Conservation (phyloP, 441 rosid genomes). For the Erodium texanum region DNA sequence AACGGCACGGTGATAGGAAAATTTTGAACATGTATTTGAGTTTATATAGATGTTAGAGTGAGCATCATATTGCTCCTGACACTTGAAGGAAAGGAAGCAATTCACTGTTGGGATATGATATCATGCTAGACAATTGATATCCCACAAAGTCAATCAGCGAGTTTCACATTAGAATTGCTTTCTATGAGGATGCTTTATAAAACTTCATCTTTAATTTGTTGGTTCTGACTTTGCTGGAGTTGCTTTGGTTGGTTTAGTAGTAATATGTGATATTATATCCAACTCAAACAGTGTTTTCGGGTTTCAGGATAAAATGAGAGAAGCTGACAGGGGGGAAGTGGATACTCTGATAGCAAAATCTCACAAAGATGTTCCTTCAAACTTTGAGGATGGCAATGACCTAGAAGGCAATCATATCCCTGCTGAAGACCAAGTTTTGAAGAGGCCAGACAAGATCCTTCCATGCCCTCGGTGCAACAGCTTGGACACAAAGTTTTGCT, state of each 20-base stretch:
- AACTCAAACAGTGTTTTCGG: slow-evolving; percentile 4
- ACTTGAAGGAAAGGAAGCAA: neutral
- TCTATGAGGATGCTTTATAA: neutral
- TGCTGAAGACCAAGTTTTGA: slow-evolving; percentile 23
- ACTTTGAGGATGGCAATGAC: neutral
- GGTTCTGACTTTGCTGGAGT: neutral
- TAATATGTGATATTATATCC: neutral
- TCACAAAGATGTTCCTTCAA: neutral
- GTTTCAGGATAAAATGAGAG: neutral
- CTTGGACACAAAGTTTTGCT: slow-evolving; percentile 70
- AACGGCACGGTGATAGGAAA: neutral
- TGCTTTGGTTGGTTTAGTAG: neutral
- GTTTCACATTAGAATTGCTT: neutral
- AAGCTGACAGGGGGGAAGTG: neutral
- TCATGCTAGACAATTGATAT: neutral
- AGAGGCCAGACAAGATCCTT: slow-evolving; percentile 58
- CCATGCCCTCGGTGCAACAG: slow-evolving; percentile 71
- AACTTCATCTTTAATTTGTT: neutral
- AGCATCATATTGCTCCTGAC: neutral
- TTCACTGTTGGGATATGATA: neutral
- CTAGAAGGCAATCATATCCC: neutral
- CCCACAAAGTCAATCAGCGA: neutral
- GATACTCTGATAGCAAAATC: neutral
- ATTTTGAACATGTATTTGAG: neutral
- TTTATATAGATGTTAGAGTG: neutral